Evolutionary conservation across 2,329 filamentous ascomycete species (phyloP).

Genomic region (Chaetomium sp.): DNA sequence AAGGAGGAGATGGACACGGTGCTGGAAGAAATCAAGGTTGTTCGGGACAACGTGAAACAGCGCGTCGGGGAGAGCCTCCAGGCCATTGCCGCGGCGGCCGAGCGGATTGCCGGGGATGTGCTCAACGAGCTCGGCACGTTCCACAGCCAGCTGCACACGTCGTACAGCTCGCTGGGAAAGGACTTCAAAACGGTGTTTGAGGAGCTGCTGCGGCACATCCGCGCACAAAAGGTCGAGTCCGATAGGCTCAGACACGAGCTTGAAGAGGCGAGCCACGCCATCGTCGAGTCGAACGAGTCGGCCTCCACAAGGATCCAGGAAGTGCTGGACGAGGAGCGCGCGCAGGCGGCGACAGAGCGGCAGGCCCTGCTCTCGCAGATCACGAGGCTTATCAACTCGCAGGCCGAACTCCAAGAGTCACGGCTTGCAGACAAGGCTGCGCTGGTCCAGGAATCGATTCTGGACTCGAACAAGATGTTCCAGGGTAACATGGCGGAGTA

Average conservation of each 20-base stretch:
- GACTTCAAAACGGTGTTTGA: conserved; percentile 87
- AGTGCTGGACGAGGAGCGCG: conserved; percentile 68
- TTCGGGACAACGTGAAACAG: conserved; percentile 81
- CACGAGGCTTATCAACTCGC: conserved; percentile 65
- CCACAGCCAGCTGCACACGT: conserved; percentile 71
- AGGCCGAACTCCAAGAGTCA: conserved; percentile 65
- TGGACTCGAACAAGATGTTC: conserved; percentile 56
- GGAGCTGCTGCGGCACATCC: conserved; percentile 66
- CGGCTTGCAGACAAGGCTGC: conserved; percentile 60
- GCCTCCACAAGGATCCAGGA: conserved; percentile 62
- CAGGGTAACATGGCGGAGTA: conserved; percentile 61
- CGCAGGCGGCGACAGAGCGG: conserved; percentile 65
- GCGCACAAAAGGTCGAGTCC: conserved; percentile 69
- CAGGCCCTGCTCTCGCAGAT: conserved; percentile 71
- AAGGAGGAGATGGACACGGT: conserved; percentile 86
- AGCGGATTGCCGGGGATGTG: conserved; percentile 84
- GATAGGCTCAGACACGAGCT: conserved; percentile 67
- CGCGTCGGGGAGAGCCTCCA: conserved; percentile 80
- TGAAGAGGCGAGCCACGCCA: conserved; percentile 59
- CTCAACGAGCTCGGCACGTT: conserved; percentile 80
- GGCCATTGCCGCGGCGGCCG: conserved; percentile 74
- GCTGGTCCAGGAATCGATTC: conserved; percentile 57
- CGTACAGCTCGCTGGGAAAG: conserved; percentile 74
- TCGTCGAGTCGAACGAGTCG: conserved; percentile 60
- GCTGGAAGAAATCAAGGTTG: conserved; percentile 82